These are phyloP conservation scores for Tetradesmus obliquus DNA, from an alignment of 139 green algal genomes.

Conservation along the genomic window DNA sequence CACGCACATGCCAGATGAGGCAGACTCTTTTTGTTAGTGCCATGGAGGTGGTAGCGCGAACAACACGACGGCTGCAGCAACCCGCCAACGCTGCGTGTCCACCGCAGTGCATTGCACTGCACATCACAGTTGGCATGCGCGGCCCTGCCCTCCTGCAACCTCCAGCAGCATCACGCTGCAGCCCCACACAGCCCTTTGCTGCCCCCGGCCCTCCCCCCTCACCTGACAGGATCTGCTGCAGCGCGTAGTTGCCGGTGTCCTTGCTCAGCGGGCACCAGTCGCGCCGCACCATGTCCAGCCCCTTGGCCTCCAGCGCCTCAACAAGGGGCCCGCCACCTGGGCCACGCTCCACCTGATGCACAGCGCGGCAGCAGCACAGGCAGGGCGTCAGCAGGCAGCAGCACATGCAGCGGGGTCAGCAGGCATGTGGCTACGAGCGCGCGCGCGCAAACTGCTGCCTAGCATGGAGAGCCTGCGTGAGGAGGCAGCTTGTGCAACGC, in stretches of 20 bases:
- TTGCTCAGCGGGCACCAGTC: slow-evolving; percentile 98
- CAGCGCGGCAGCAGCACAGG: neutral
- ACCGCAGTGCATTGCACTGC: neutral
- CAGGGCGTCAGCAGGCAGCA: neutral
- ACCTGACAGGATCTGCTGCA: slow-evolving; percentile 85
- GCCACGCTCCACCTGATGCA: slow-evolving; percentile 22
- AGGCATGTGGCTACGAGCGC: neutral
- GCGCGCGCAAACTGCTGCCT: no score
- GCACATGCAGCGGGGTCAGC: neutral
- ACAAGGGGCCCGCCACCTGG: neutral
- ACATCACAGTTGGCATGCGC: no score
- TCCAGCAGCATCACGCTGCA: no score
- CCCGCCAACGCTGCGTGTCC: neutral
- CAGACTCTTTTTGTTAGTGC: no score
- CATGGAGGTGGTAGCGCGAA: no score
- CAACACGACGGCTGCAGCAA: no score
- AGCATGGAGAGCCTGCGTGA: no score
- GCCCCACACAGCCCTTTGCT: neutral
- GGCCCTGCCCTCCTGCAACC: no score
- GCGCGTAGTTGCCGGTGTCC: slow-evolving; percentile 85
- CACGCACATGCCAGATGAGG: no score
- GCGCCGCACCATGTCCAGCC: slow-evolving; percentile 98
- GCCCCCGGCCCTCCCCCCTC: neutral
- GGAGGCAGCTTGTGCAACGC: no score
- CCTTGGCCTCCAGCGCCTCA: slow-evolving; percentile 93